These are phyloP conservation scores for Acanthamoeba castellanii DNA, from an alignment of 208 protist genomes.

Conservation along the genomic window DNA sequence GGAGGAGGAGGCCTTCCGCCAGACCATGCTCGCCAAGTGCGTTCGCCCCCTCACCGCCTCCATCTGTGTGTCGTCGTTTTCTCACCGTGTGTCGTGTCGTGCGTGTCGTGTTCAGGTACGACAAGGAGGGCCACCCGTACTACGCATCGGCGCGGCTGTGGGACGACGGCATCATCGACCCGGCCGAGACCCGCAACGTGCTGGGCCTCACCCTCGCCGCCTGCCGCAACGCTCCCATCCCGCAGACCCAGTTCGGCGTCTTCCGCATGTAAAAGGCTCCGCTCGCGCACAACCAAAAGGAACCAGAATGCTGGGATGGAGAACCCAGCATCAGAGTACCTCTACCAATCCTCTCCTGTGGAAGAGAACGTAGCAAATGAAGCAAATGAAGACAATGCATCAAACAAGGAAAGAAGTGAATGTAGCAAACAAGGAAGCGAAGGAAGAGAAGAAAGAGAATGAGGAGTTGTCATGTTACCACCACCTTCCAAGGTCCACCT, in stretches of 20 bases:
- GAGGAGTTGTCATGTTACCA: no score
- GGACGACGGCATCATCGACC: slow-evolving; percentile 80
- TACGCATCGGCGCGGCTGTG: slow-evolving; percentile 78
- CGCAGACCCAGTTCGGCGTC: slow-evolving; percentile 92
- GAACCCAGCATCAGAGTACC: no score
- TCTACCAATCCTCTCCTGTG: no score
- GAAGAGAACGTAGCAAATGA: no score
- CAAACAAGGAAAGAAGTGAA: no score
- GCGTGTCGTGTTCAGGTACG: slow-evolving; percentile 78
- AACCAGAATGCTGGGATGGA: no score
- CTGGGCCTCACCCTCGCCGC: slow-evolving; percentile 93
- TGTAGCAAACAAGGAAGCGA: no score
- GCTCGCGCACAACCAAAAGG: no score
- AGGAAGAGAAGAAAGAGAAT: no score
- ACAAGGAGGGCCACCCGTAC: slow-evolving; percentile 75
- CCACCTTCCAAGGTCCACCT: no score
- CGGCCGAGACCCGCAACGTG: neutral
- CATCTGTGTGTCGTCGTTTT: slow-evolving; percentile 87
- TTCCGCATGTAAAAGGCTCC: slow-evolving; percentile 94
- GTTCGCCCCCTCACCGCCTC: slow-evolving; percentile 76
- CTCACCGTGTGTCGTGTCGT: slow-evolving; percentile 83
- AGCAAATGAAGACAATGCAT: no score
- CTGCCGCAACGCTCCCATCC: slow-evolving; percentile 88
- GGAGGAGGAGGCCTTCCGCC: slow-evolving; percentile 85
- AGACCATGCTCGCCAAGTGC: slow-evolving; percentile 91